Evolutionary conservation across 495 filamentous ascomycete genomes (phyloP), one percentile per base, ranked within the genome.

Genomic region (Podospora tetraspora): DNA sequence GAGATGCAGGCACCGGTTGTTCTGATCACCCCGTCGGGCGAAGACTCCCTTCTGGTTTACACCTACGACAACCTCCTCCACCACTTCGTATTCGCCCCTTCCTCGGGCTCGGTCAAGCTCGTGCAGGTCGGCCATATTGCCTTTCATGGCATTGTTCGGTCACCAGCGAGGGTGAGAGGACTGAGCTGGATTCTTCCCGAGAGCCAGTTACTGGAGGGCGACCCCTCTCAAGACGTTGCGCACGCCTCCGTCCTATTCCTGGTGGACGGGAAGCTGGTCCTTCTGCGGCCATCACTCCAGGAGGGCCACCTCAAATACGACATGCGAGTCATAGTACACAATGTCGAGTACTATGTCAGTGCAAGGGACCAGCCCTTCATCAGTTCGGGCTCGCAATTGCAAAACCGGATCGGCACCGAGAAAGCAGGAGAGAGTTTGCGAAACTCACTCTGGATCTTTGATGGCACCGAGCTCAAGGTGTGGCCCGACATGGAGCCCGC

Each of bases 111-210:
- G 10, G 86, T 97, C n/a, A 87, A 86, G 60, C 85, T 98, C 27
- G 86, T 96, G 21, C 91, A 94, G 71, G 94, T 98, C 27, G 95
- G 96, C 19, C 96, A 97, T 75, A 98, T 98, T 67, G 93, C 93
- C 25, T 93, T 99, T 71, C 89, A 98, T 77, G 96, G 96, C 34
- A 97, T 99, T 72, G 94, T 99, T 9, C 83, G 94, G 69, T 94
- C 96, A 16, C 96, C 96, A 8, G 91, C 92, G 21, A 85, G 96
- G 71, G 96, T 99, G 3, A 86, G 96, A 68, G 90, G 94, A 6
- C 87, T 99, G 59, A 97, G 92, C 79, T 99, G 96, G 96, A 91
- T 98, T 61, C 76, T 98, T 57, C 94, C 95, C 8, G 94, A 97
- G 66, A 88, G 92, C 69, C 96, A 98, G 76, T 83, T 97, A 69